Percentiles rank a stretch among this genome's conserved stretches.
phyloP scores from a whole-genome alignment of 306 rosid genomes.

The Ochetophila trinervis region DNA sequence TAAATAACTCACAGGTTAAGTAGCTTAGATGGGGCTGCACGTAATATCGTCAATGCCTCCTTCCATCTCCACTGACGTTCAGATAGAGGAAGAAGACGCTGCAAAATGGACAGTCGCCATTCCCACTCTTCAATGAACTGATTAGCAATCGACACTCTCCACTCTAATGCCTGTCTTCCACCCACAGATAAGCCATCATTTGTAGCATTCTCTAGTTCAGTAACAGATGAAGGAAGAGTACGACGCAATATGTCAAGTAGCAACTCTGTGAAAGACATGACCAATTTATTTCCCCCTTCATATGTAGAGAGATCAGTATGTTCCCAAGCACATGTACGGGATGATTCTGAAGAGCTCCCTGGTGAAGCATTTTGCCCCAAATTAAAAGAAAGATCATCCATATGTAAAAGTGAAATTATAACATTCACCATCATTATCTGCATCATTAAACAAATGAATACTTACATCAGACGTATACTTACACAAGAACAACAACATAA shows the following conservation, averaged over 20 bases:
- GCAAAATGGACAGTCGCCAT: conserved; percentile 98
- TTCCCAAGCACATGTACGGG: conserved; percentile 37
- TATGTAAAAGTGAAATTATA: conserved; percentile 75
- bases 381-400: conserved; percentile 76
- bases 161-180: conserved; percentile 81
- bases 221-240: conserved; percentile 58
- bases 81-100: conserved; percentile 87
- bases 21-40: conserved; percentile 91
- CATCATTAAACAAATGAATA: conserved; percentile 21
- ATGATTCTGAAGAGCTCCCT: conserved; percentile 41
- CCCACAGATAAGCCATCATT: conserved; percentile 47
- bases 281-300: conserved; percentile 82
- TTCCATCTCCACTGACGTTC: conserved; percentile 97
- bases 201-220: conserved; percentile 49
- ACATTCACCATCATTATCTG: conserved; percentile 87
- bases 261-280: conserved; percentile 65
- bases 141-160: conserved; percentile 76
- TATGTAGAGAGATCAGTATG: conserved; percentile 38
- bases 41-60: conserved; percentile 88
- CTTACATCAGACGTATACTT: conserved; percentile 7
- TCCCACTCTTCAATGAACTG: conserved; percentile 95
- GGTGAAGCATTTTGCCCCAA: conserved; percentile 52
- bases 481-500: conserved; percentile 12
- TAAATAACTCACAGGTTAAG: conserved; percentile 85
- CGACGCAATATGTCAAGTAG: conserved; percentile 66